Conservation (phyloP, 176 grass and related monocot genomes). For the Aegilops bicornis region DNA sequence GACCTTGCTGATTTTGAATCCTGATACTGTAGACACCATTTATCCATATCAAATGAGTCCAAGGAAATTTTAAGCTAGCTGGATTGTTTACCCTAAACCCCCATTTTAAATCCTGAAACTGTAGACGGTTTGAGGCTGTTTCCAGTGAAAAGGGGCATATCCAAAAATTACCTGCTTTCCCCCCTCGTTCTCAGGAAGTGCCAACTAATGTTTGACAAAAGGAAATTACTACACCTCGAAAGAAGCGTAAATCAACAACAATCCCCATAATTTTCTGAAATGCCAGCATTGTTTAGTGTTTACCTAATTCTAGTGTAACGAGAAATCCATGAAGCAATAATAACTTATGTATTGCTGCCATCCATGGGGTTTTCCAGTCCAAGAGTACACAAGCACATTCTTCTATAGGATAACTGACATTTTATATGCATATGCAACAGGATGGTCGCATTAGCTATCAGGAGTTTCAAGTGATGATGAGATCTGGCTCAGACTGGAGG, state of each 20-base stretch:
- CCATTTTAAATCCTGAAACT: constrained; percentile 16
- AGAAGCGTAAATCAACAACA: constrained; percentile 3
- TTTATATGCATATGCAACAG: constrained; percentile 51
- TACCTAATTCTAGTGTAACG: neutral
- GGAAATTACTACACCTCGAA: neutral
- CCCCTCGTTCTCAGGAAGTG: neutral
- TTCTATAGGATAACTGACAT: constrained; percentile 29
- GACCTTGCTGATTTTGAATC: neutral
- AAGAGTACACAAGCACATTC: neutral
- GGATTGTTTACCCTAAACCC: neutral
- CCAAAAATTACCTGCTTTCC: neutral
- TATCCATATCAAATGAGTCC: neutral
- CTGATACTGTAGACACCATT: neutral
- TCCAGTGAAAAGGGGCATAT: constrained; percentile 3
- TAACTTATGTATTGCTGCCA: neutral
- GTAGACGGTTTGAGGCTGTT: neutral
- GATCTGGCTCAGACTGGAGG: constrained; percentile 83
- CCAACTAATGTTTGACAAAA: constrained; percentile 12
- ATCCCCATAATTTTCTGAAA: constrained; percentile 15
- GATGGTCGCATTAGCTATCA: constrained; percentile 90
- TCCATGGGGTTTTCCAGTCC: neutral
- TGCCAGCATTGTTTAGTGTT: neutral
- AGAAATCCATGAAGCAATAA: constrained; percentile 3
- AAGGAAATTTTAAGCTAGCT: neutral
- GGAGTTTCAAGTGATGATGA: constrained; percentile 93